A percentile compares a stretch with the other conserved stretches of the same genome.
These are phyloP conservation scores for Zasmidium cellare DNA, from an alignment of 2,329 filamentous ascomycete genomes.

Conservation along the genomic window DNA sequence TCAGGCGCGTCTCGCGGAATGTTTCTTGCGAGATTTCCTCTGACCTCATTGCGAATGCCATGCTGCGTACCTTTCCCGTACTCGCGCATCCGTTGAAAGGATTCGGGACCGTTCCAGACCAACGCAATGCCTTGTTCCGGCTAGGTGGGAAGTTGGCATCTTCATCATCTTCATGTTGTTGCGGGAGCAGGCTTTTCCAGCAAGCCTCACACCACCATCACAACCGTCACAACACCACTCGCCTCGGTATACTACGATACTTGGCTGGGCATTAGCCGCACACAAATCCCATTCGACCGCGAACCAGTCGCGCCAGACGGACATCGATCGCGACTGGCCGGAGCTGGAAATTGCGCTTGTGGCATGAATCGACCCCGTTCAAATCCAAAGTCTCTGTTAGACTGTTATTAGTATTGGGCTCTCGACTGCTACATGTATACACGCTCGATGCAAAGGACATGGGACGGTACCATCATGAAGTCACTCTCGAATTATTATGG, in stretches of 20 bases:
- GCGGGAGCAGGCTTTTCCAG: not conserved
- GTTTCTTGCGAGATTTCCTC: not conserved
- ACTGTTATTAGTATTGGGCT: too few relatives aligned
- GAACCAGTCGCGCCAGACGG: not conserved
- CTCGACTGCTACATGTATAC: too few relatives aligned
- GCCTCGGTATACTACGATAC: not conserved
- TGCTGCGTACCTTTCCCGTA: not conserved
- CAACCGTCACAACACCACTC: not conserved
- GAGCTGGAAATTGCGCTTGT: not conserved
- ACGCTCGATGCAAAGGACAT: too few relatives aligned
- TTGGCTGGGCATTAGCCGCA: not conserved
- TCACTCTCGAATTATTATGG: too few relatives aligned
- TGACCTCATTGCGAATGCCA: not conserved
- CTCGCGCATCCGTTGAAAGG: not conserved
- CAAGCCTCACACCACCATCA: not conserved
- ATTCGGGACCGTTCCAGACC: not conserved
- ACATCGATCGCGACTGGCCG: not conserved
- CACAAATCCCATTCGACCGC: not conserved
- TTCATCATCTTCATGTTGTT: too few relatives aligned
- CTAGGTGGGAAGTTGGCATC: not conserved
- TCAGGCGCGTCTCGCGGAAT: not conserved
- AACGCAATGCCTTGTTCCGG: not conserved
- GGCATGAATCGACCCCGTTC: not conserved
- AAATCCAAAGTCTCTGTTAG: too few relatives aligned
- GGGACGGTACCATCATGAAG: too few relatives aligned